phyloP scores from a whole-genome alignment of 176 grass and related monocot species.

The Cenchrus americanus region DNA sequence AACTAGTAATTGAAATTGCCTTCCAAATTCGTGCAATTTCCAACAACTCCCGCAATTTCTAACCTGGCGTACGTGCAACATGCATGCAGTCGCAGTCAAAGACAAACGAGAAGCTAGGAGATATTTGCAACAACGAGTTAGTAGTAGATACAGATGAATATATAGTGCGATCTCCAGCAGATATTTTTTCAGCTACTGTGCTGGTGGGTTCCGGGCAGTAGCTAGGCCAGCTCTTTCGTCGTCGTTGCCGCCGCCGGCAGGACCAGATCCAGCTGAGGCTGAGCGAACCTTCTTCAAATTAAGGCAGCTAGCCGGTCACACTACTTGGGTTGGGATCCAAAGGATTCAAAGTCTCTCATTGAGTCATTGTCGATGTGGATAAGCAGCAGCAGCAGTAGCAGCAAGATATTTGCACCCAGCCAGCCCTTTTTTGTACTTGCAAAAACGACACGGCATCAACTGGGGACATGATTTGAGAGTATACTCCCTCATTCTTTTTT shows the following conservation, averaged over 20 bases:
- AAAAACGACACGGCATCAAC: neutral
- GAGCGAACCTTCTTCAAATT: too few species aligned
- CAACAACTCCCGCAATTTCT: too few species aligned
- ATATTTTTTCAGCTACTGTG: conserved; percentile 8
- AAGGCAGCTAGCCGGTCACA: neutral
- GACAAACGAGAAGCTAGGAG: neutral
- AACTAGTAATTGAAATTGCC: too few species aligned
- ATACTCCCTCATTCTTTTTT: too few species aligned
- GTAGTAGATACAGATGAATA: neutral
- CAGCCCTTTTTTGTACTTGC: neutral
- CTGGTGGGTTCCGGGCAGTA: neutral
- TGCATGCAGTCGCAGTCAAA: neutral
- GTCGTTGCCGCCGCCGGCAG: neutral
- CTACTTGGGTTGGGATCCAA: neutral
- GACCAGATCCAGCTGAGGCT: neutral
- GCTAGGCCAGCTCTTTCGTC: neutral
- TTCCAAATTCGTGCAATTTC: too few species aligned
- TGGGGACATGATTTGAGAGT: too few species aligned
- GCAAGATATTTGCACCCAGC: neutral
- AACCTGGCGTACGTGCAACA: conserved; percentile 6
- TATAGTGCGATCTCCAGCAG: neutral
- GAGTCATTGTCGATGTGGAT: neutral
- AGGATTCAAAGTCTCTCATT: neutral
- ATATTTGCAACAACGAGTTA: neutral
- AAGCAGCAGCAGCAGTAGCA: neutral